These are phyloP conservation scores for Camelina neglecta DNA, from an alignment of 345 rosid genomes.

Conservation along the genomic window DNA sequence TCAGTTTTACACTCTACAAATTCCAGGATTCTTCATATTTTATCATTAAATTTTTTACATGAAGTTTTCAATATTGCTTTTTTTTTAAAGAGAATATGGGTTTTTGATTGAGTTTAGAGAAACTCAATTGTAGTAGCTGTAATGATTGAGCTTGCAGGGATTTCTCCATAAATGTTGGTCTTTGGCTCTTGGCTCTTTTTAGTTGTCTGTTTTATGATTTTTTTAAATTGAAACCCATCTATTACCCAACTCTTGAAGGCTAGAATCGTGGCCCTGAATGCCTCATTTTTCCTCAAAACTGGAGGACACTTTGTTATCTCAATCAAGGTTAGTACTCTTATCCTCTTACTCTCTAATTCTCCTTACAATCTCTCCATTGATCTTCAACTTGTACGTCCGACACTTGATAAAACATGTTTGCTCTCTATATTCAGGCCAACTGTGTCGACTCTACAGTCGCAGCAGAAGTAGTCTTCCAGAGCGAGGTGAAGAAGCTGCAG, in stretches of 20 bases:
- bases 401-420: not conserved
- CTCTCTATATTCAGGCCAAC: conserved; percentile 62
- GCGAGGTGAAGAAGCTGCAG: conserved; percentile 85
- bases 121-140: not conserved
- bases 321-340: conserved; percentile 65
- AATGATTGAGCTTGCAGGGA: not conserved
- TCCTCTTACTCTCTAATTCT: not conserved
- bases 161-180: not conserved
- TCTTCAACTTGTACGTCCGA: not conserved
- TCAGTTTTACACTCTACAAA: not conserved
- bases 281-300: conserved; percentile 78
- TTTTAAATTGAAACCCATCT: conserved; percentile 11
- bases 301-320: conserved; percentile 96
- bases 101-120: too few species aligned
- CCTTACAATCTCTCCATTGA: not conserved
- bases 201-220: not conserved
- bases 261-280: conserved; percentile 87
- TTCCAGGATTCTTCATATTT: not conserved
- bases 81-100: not conserved
- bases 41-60: too few species aligned
- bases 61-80: not conserved
- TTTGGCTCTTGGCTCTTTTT: not conserved
- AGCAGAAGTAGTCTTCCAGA: conserved; percentile 82
- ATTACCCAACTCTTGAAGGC: conserved; percentile 57
- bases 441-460: conserved; percentile 92